Base-by-base conservation (phyloP, 768 basidiomycete genomes). In the Termitomyces sp. region DNA sequence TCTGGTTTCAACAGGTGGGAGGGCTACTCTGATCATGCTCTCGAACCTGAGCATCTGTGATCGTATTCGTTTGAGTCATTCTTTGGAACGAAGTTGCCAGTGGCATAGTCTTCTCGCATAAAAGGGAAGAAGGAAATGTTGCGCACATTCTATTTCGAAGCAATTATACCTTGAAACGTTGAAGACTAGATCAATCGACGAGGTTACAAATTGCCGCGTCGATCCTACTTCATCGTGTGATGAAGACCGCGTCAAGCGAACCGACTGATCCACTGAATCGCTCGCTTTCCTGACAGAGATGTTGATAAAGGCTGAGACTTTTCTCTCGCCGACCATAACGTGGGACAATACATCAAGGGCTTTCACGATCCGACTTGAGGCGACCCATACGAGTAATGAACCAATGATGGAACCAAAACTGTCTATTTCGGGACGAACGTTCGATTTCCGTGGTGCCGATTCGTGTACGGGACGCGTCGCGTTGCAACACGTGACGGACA, bases 401-500 rank as follows among this genome's bases (percentile, higher is more conserved):
- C 28, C 40, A 13, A 53, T 53, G 52, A 53, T 53, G 18, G 30
- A 20, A 43, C 28, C 13, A 38, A 24, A 47, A 33, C n/a, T 47
- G 18, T 45, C 54, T 11, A 55, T 55, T 55, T 57, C 44, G 26
- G 48, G 52, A 33, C 51, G 20, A 48, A 59, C 54, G 58, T 51
- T 52, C 55, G 48, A 44, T 30, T 26, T 28, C 36, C 16, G n/a
- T 52, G 4, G 11, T 10, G 11, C 51, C 38, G 52, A 52, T 52
- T 52, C 26, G 26, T 40, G 52, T 38, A 24, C 18, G 32, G 26
- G 28, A 55, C 60, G 54, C 54, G 52, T 30, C 57, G 62, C 64
- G 64, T 58, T 57, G 20, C 9, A 44, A 43, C 63, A 62, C 63
- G 63, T 64, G 63, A 64, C 46, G 47, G 18, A 30, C 36, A 57